Base-by-base conservation (phyloP, 83 land plant genomes). In the Diphasiastrum complanatum region DNA sequence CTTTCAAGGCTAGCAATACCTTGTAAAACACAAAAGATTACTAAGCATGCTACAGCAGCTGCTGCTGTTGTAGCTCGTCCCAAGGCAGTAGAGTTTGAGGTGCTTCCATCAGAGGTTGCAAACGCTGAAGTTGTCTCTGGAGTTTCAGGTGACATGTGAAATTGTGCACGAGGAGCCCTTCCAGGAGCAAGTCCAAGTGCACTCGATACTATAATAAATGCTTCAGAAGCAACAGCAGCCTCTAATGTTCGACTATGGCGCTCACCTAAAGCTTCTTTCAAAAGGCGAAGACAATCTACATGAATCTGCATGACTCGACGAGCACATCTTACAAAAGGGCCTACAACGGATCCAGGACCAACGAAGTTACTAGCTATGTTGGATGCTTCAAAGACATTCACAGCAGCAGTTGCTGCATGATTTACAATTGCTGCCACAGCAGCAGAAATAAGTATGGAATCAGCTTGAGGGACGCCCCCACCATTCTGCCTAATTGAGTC, bases 181-280 rank as follows among this genome's bases (percentile, higher is more conserved):
- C 75, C 83, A 53, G 93, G 78, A 10, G 60, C 24, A 53, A 68
- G 78, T 33, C 72, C 64, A 62, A 83, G 68, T n/a, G 65, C 72
- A 32, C 24, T 69, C 46, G 82, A 67, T 35, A 88, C 66, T 47
- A 75, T 62, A 26, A 78, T 60, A 41, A 78, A 78, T 35, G 96
- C 85, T 78, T 92, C 98, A 53, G 77, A 51, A 23, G 83, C 88
- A 65, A 92, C 63, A 51, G 88, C 83, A 52, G 76, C 71, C 75
- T 92, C 98, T 79, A 92, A 70, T 28, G 79, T 67, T 27, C 91
- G 85, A 63, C 73, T 69, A 33, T 83, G 85, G 12, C 86, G 78
- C 34, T 85, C 98, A 60, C 88, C 95, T 60, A 92, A 63, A 16
- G 82, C 85, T 40, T 89, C 98, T 71, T 83, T 88, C 2, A 92